Conservation (phyloP, 306 rosid genomes). For the Spatholobus suberectus region DNA sequence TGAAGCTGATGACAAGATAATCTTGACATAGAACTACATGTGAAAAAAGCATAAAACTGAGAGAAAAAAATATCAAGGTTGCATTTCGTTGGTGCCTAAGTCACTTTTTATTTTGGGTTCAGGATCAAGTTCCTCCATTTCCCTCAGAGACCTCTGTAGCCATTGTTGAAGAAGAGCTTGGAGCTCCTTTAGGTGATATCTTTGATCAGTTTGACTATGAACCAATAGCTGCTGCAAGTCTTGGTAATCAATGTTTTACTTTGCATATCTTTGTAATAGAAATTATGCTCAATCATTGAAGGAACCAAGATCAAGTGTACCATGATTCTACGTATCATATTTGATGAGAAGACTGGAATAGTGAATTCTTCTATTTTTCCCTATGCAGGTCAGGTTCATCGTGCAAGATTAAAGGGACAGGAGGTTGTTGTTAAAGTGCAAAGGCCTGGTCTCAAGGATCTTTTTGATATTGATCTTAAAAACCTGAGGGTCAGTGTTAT, state of each 20-base stretch:
- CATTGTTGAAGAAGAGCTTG: conserved; percentile 91
- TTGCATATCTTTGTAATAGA: conserved; percentile 25
- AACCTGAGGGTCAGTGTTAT: conserved; percentile 89
- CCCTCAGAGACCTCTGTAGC: conserved; percentile 89
- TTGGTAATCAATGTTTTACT: conserved; percentile 68
- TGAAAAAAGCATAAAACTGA: not conserved
- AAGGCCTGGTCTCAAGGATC: conserved; percentile 97
- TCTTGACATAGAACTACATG: not conserved
- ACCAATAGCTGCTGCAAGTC: conserved; percentile 99
- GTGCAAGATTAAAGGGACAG: conserved; percentile 85
- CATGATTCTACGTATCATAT: not conserved
- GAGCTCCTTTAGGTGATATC: conserved; percentile 70
- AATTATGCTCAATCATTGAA: conserved; percentile 11
- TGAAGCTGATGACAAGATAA: not conserved
- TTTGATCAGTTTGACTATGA: conserved; percentile 93
- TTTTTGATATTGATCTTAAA: conserved; percentile 98
- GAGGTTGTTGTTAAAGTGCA: conserved; percentile 96
- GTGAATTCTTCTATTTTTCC: conserved; percentile 5
- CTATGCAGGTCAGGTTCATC: conserved; percentile 96
- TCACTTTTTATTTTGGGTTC: conserved; percentile 41
- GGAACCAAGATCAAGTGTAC: conserved; percentile 4
- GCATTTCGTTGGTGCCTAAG: conserved; percentile 42
- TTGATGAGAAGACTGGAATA: conserved; percentile 36
- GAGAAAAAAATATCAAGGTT: conserved; percentile 2
- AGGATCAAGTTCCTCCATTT: conserved; percentile 99